Evolutionary conservation across 345 rosid genomes (phyloP), one percentile per base, ranked within the genome.

Genomic region (Populus nigra): DNA sequence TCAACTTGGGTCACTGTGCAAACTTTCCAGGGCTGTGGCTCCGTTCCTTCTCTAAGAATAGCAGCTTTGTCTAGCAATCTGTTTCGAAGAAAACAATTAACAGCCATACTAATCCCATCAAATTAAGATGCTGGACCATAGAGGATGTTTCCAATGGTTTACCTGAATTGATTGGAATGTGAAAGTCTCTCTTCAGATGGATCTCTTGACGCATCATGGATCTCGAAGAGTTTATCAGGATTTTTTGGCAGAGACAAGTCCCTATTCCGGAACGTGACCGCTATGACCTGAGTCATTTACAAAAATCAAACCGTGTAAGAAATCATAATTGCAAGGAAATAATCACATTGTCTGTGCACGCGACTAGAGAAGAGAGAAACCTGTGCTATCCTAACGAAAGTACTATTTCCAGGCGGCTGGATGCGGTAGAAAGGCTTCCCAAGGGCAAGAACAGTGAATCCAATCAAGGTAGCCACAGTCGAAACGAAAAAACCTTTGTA

Each of bases 1-100:
- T 87, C 88, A 8, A 91, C 93, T 84, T 90, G 92, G 67, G 81
- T 77, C 39, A 81, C 78, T 39, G 78, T 73, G 78, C 78, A 81
- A 8, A 77, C n/a, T 22, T 36, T 77, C 78, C 78, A 77, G 20
- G 75, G 63, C 69, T 36, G 50, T 5, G 65, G 75, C 20, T 25
- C 47, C 23, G 55, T 20, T 9, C 5, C n/a, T 12, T 62, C 31
- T 1, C 71, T n/a, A 27, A 73, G 18, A 33, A 81, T 74, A 5
- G 78, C 76, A 4, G 76, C 84, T 68, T 62, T 77, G 72, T 74
- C 84, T 3, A 77, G 39, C 70, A 76, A 72, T 25, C 78, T 81
- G 77, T 2, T 10, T 29, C 49, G 23, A 55, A 43, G 35, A 53
- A 75, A 36, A 68, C 29, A 7, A 36, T n/a, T 2, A 13, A 0